Conservation (phyloP, 805 yeast genomes). For the Wickerhamomyces hampshirensis region DNA sequence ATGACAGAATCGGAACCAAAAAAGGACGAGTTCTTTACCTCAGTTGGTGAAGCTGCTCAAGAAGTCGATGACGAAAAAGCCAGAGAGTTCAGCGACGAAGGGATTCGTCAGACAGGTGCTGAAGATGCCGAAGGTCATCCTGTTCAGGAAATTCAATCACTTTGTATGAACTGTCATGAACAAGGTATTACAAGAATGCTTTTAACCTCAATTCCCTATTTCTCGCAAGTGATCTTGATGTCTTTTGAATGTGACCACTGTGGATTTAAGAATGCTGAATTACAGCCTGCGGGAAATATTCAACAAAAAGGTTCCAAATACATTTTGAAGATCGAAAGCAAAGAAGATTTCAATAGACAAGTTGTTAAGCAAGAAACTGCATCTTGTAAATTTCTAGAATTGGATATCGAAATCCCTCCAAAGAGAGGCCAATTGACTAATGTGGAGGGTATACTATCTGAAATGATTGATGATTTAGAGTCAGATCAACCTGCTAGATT, state of each 20-base stretch:
- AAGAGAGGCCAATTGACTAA: conserved; percentile 91
- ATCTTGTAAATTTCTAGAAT: conserved; percentile 69
- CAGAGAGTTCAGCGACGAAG: conserved; percentile 28
- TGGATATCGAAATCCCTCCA: conserved; percentile 93
- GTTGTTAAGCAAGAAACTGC: conserved; percentile 90
- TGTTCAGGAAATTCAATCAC: conserved; percentile 89
- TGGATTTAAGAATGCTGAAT: conserved; percentile 82
- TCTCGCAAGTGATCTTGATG: conserved; percentile 88
- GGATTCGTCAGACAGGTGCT: conserved; percentile 67
- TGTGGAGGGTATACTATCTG: conserved; percentile 81
- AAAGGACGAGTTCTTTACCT: conserved; percentile 42
- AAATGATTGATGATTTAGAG: conserved; percentile 76
- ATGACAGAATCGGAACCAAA: conserved; percentile 17
- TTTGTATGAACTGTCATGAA: conserved; percentile 93
- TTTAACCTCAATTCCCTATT: conserved; percentile 85
- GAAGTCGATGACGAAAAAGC: conserved; percentile 32
- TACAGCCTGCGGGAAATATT: conserved; percentile 92
- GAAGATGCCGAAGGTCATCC: conserved; percentile 85
- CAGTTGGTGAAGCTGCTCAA: conserved; percentile 59
- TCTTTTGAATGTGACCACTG: conserved; percentile 96
- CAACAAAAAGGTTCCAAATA: conserved; percentile 85
- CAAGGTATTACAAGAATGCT: conserved; percentile 80
- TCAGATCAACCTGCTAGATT: conserved; percentile 81
- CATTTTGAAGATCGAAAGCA: conserved; percentile 58
- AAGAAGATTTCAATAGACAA: conserved; percentile 80